Conservation (phyloP, 768 basidiomycete genomes). For the Suillus placidus region DNA sequence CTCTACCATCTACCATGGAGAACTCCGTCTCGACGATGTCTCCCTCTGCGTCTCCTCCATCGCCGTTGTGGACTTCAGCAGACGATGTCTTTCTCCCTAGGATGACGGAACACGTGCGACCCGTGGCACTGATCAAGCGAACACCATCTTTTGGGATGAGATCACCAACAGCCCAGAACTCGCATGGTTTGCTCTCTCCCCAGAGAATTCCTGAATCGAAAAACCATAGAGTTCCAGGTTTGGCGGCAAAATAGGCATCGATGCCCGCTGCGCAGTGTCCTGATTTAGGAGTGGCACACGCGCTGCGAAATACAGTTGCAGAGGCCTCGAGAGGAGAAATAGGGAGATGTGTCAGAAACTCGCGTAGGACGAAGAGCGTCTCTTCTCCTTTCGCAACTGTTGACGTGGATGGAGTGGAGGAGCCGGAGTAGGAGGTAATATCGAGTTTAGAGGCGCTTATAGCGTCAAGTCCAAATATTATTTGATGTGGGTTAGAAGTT, state of each 20-base stretch:
- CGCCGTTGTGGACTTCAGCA: neutral
- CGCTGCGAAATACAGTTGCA: conserved; percentile 57
- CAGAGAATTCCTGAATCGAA: conserved; percentile 66
- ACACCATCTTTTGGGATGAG: conserved; percentile 56
- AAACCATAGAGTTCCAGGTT: conserved; percentile 75
- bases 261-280: conserved; percentile 58
- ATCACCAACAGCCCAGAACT: conserved; percentile 70
- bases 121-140: conserved; percentile 61
- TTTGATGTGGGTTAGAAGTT: conserved; percentile 45
- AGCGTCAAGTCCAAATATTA: conserved; percentile 77
- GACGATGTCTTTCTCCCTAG: conserved; percentile 40
- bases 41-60: conserved; percentile 38
- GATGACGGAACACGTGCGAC: conserved; percentile 67
- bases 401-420: conserved; percentile 27
- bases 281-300: conserved; percentile 39
- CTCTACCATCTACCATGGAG: conserved; percentile 69
- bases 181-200: conserved; percentile 76
- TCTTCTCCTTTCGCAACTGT: conserved; percentile 53
- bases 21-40: conserved; percentile 66
- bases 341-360: conserved; percentile 54
- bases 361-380: conserved; percentile 50
- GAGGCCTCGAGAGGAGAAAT: conserved; percentile 52
- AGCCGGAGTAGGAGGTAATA: conserved; percentile 41
- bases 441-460: conserved; percentile 47
- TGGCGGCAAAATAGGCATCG: conserved; percentile 73